A percentile compares a stretch with the other conserved stretches of the same genome.
These are phyloP conservation scores for Saxispiralis lemnorum DNA, from an alignment of 495 filamentous ascomycete genomes.

Conservation along the genomic window DNA sequence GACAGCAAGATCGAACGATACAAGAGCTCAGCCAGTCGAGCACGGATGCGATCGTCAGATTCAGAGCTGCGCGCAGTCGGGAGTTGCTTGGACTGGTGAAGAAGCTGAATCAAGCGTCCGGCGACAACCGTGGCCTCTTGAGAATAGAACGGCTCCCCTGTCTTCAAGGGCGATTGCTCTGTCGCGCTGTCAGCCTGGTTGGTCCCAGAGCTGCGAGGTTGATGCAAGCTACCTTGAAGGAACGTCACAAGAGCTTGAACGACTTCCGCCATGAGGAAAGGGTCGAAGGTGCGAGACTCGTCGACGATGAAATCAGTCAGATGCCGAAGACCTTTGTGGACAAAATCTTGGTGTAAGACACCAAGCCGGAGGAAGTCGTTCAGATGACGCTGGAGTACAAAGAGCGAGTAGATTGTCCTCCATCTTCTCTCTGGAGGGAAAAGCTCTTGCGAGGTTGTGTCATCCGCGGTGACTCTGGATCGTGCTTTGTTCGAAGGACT, in stretches of 20 bases:
- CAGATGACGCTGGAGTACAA: conserved; percentile 4
- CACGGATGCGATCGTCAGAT: neutral
- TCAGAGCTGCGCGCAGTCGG: neutral
- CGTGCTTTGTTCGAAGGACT: conserved; percentile 10
- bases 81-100: neutral
- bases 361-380: conserved; percentile 4
- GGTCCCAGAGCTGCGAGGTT: neutral
- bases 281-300: neutral
- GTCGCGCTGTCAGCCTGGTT: neutral
- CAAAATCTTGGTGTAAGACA: conserved; percentile 5
- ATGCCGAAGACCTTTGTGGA: neutral
- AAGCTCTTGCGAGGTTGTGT: conserved; percentile 1
- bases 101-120: neutral
- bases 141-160: neutral
- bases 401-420: conserved; percentile 4
- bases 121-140: neutral
- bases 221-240: conserved; percentile 1
- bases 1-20: conserved; percentile 1
- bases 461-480: neutral
- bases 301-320: conserved; percentile 6
- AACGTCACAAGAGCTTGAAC: conserved; percentile 2
- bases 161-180: conserved; percentile 1
- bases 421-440: conserved; percentile 6
- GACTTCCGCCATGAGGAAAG: neutral
- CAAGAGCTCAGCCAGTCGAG: neutral